A percentile compares a stretch with the other conserved stretches of the same genome.
These are phyloP conservation scores for Penicillium sp. DNA, from an alignment of 2,329 filamentous ascomycete genomes.

Conservation along the genomic window DNA sequence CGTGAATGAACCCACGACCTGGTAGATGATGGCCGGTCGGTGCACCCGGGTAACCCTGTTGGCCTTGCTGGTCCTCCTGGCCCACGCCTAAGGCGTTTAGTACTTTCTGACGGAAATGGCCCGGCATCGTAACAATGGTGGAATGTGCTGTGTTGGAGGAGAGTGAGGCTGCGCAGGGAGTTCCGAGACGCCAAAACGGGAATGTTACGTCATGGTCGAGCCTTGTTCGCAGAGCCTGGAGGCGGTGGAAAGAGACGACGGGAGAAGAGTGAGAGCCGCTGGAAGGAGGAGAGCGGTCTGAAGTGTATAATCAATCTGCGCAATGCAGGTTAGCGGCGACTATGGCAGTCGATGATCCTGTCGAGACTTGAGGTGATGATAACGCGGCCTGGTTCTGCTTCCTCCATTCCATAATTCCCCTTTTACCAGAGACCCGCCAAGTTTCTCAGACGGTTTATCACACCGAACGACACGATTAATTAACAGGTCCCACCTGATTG, in stretches of 20 bases:
- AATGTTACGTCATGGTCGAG: conserved; percentile 9
- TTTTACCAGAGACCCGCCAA: background rate
- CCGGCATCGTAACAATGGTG: conserved; percentile 26
- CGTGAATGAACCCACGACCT: conserved; percentile 34
- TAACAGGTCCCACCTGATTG: too few species aligned
- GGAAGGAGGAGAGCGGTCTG: background rate
- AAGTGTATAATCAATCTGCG: background rate
- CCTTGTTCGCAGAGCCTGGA: background rate
- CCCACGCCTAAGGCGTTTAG: conserved; percentile 35
- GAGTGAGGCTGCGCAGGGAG: background rate
- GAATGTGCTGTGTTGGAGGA: background rate
- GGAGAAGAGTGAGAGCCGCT: background rate
- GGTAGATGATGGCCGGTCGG: conserved; percentile 14
- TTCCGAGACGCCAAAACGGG: background rate
- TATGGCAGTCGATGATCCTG: background rate
- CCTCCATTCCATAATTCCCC: background rate
- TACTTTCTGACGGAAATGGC: conserved; percentile 38
- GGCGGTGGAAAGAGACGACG: background rate
- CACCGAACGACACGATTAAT: background rate
- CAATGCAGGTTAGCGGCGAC: too few species aligned
- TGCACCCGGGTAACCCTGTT: conserved; percentile 14
- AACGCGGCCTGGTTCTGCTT: background rate
- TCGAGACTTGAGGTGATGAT: background rate
- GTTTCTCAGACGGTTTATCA: background rate
- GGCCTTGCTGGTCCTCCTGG: conserved; percentile 16